These are phyloP conservation scores for Urtica urens DNA, from an alignment of 306 rosid genomes.

Conservation along the genomic window DNA sequence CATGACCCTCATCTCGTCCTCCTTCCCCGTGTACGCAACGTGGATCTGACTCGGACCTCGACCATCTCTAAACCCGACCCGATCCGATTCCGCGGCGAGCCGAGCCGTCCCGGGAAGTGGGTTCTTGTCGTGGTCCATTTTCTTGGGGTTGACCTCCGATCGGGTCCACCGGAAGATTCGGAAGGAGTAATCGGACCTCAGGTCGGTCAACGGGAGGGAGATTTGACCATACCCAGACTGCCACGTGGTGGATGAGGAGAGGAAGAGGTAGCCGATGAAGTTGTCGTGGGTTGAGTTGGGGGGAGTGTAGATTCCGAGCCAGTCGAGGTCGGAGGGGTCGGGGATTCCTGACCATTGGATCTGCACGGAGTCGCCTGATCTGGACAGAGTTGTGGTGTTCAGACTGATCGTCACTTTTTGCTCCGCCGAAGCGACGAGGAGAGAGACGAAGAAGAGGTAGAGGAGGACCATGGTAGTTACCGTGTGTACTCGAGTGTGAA, in stretches of 20 bases:
- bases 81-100: conserved; percentile 35
- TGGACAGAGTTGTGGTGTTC: conserved; percentile 33
- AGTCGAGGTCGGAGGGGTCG: conserved; percentile 62
- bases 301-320: conserved; percentile 76
- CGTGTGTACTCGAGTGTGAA: no score
- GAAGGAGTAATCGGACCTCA: conserved; percentile 73
- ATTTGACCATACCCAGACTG: conserved; percentile 55
- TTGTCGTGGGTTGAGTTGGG: conserved; percentile 39
- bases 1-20: conserved; percentile 78
- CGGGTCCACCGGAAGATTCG: conserved; percentile 71
- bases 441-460: neutral
- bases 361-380: conserved; percentile 43
- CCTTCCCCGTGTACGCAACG: conserved; percentile 40
- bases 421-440: conserved; percentile 14
- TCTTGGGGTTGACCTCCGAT: conserved; percentile 45
- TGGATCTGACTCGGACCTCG: conserved; percentile 77
- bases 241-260: conserved; percentile 39
- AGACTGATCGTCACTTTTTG: conserved; percentile 30
- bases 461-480: no score
- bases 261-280: conserved; percentile 73
- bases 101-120: conserved; percentile 53
- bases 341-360: conserved; percentile 59
- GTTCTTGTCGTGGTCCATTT: conserved; percentile 59
- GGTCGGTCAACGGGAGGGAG: conserved; percentile 50
- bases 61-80: conserved; percentile 28